Base-by-base conservation (phyloP, 2,329 filamentous ascomycete species). In the Cladophialophora exuberans region DNA sequence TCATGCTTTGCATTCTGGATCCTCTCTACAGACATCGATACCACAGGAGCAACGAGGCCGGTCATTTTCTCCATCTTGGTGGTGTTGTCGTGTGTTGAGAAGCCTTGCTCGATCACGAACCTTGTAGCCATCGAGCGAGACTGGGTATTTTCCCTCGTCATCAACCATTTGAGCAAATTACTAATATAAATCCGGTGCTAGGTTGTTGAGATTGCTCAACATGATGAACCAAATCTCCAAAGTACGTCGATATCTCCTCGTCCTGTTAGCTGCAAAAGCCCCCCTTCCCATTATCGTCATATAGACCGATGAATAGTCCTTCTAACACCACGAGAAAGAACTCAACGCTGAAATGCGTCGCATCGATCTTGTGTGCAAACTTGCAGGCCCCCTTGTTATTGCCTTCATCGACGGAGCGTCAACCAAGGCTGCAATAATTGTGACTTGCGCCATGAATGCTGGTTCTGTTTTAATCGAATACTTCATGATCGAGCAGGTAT, bases 121-220 rank as follows among this genome's bases (percentile, higher is more conserved):
- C 76, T 82, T 0, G 81, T 90, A 1, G 76, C 87, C 0, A 79
- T 91, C 0, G 88, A 90, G 67, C 76, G 84, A 64, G 88, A 91
- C 63, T 90, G 87, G 87, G 35, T 39, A 20, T 20, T 15, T 20
- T 20, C 3, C 9, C 2, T 11, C 22, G 15, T 7, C 22, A 39
- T 1, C 35, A 39, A 15, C 17, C 5, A 9, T 39, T 39, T 9
- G 17, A 20, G 6, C 6, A 20, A 0, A 3, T 20, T 11, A 39
- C 35, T 39, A 39, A 39, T 18, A 11, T 9, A 11, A 13, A 20
- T 20, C 10, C 13, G 18, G n/a, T n/a, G n/a, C 17, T 17, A 39
- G 44, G 71, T 75, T 59, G 45, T 69, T 52, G 52, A 46, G 7
- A 54, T 43, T 35, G 42, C 54, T 35, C 43, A 22, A 15, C 45